These are phyloP conservation scores for Boletus semigastroideus DNA, from an alignment of 1,284 basidiomycete species.

Conservation along the genomic window DNA sequence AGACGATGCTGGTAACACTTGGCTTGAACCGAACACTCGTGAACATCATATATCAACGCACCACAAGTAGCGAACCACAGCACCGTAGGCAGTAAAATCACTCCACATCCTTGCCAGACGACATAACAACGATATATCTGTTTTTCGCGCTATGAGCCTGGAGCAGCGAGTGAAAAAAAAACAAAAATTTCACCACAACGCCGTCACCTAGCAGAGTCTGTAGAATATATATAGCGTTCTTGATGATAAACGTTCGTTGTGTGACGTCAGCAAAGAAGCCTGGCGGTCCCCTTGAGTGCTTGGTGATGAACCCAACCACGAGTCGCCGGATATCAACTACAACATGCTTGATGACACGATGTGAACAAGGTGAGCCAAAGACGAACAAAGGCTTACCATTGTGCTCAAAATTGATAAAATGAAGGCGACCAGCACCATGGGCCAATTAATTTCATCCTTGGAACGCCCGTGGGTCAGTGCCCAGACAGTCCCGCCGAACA, in stretches of 20 bases:
- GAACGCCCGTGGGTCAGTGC: slow-evolving; percentile 14
- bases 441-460: slow-evolving; percentile 18
- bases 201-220: slow-evolving; percentile 30
- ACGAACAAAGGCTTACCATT: slow-evolving; percentile 6
- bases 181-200: slow-evolving; percentile 12
- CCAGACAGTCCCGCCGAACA: slow-evolving; percentile 26
- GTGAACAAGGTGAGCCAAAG: slow-evolving; percentile 1
- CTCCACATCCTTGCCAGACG: slow-evolving; percentile 16
- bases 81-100: slow-evolving; percentile 13
- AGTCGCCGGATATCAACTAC: slow-evolving; percentile 21
- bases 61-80: slow-evolving; percentile 22
- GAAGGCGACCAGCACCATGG: slow-evolving; percentile 19
- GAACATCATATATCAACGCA: background rate
- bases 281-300: slow-evolving; percentile 14
- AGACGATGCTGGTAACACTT: slow-evolving; percentile 11
- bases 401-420: slow-evolving; percentile 22
- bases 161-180: background rate
- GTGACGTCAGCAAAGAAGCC: slow-evolving; percentile 24
- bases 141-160: background rate
- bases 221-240: slow-evolving; percentile 20
- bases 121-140: slow-evolving; percentile 28
- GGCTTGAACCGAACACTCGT: background rate
- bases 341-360: slow-evolving; percentile 18
- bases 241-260: slow-evolving; percentile 24
- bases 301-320: slow-evolving; percentile 19